Evolutionary conservation across 805 yeast species (phyloP).

Genomic region (Starmera dryadoides): DNA sequence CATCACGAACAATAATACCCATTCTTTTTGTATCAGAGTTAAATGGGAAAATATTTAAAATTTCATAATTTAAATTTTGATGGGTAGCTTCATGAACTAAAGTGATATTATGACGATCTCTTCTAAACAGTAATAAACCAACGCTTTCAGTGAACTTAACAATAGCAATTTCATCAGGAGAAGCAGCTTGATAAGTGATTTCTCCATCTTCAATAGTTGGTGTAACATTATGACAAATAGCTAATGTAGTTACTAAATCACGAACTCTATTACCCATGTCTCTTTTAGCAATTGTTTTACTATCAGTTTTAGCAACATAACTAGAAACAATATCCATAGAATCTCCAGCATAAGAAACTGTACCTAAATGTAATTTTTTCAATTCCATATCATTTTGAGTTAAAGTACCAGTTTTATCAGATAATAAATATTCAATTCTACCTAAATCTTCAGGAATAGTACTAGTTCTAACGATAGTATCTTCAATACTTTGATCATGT

Average conservation of each 20-base stretch:
- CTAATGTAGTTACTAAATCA: conserved; percentile 74
- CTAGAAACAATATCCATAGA: conserved; percentile 83
- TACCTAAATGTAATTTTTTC: conserved; percentile 86
- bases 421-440: conserved; percentile 82
- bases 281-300: conserved; percentile 36
- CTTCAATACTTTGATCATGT: conserved; percentile 73
- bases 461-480: conserved; percentile 90
- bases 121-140: conserved; percentile 70
- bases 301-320: conserved; percentile 35
- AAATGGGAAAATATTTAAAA: conserved; percentile 85
- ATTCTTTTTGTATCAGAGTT: conserved; percentile 93
- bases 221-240: conserved; percentile 96
- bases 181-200: conserved; percentile 89
- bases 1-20: conserved; percentile 80
- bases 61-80: conserved; percentile 47
- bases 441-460: conserved; percentile 98
- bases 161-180: conserved; percentile 97
- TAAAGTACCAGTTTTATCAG: conserved; percentile 95
- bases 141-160: conserved; percentile 85
- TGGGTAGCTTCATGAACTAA: conserved; percentile 57
- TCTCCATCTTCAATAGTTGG: conserved; percentile 80
- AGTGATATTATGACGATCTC: conserved; percentile 76
- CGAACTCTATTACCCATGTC: conserved; percentile 72
- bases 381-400: conserved; percentile 98
- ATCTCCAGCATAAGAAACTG: conserved; percentile 88